Base-by-base conservation (phyloP, 2,329 filamentous ascomycete species). In the Tolypocladium ophioglossoides region DNA sequence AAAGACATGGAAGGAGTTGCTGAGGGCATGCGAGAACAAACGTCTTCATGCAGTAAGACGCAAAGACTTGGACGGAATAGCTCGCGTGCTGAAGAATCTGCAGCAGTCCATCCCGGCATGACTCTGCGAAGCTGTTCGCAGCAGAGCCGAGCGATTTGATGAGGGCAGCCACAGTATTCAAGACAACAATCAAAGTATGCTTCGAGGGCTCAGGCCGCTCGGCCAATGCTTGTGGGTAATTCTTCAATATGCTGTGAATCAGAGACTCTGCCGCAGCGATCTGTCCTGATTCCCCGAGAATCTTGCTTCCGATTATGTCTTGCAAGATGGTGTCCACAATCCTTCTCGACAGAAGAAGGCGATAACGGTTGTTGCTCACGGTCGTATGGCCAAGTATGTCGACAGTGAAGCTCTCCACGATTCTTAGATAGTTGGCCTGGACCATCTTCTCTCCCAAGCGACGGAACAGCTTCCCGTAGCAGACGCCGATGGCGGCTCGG, bases 31-130 rank as follows among this genome's bases (percentile, higher is more conserved):
- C 91, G 46, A 96, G 77, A 1, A 95, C 89, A 64, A 97, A 94
- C 0, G 81, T 83, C 61, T 92, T 90, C 62, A 97, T 76, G 64
- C 91, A 96, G 57, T 88, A 82, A 5, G 94, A 89, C 1, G 90
- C 86, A 63, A 94, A 87, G 3, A 97, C 84, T 66, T 99, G 94
- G 2, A 99, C 94, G 5, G 91, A 94, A 69, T 97, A 97, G 70
- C 90, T 96, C 0, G 91, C 90, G 69, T 99, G 94, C 62, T 95
- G 89, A 30, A 97, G 75, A 7, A 96, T 89, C 67, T 96, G 91
- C 40, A 97, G 75, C 35, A 99, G 74, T 4, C 87, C 87, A 68
- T 99, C 94, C 51, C 92, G 83, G 66, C 90, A 95, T 16, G 79
- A 68, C 59, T 99, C 95, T 9, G 90, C 87, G 61, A 96, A 84